These are phyloP conservation scores for Evansstolkia leycettana DNA, from an alignment of 495 filamentous ascomycete genomes.

Conservation along the genomic window DNA sequence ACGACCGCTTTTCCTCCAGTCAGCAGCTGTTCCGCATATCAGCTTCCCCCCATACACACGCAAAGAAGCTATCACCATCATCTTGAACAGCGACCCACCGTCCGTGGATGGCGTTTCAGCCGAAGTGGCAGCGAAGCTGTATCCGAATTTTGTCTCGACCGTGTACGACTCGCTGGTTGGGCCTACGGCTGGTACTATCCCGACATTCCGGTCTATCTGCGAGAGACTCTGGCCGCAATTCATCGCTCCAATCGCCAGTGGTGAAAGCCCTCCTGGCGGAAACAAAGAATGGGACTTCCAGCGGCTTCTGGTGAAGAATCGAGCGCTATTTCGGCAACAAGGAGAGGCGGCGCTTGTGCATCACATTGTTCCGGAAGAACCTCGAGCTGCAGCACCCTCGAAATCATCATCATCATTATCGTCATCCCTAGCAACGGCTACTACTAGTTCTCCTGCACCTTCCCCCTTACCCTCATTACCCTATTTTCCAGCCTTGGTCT, in stretches of 20 bases:
- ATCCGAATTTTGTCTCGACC: slow-evolving; percentile 31
- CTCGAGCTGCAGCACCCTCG: slow-evolving; percentile 9
- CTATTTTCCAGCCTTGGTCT: slow-evolving; percentile 68
- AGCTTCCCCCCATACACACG: slow-evolving; percentile 81
- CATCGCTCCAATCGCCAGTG: slow-evolving; percentile 32
- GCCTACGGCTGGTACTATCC: slow-evolving; percentile 34
- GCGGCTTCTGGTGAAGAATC: slow-evolving; percentile 60
- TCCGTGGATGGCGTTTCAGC: slow-evolving; percentile 15
- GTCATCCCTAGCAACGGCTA: slow-evolving; percentile 12
- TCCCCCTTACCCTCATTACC: slow-evolving; percentile 43
- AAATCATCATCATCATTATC: slow-evolving; percentile 8
- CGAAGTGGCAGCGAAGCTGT: slow-evolving; percentile 20
- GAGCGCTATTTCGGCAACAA: slow-evolving; percentile 66
- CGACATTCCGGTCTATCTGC: slow-evolving; percentile 25
- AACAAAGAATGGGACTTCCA: slow-evolving; percentile 65
- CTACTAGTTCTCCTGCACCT: slow-evolving; percentile 17
- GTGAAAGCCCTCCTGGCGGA: slow-evolving; percentile 23
- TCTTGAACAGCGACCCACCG: slow-evolving; percentile 37
- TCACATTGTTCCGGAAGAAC: slow-evolving; percentile 44
- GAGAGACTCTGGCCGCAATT: slow-evolving; percentile 75
- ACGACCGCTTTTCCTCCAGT: slow-evolving; percentile 56
- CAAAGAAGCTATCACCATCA: slow-evolving; percentile 60
- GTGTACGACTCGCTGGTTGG: slow-evolving; percentile 29
- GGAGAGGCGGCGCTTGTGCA: slow-evolving; percentile 62
- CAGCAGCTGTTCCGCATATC: slow-evolving; percentile 62